A percentile compares a stretch with the other conserved stretches of the same genome.
Conservation (phyloP, 805 yeast genomes). For the Starmerella stellata region DNA sequence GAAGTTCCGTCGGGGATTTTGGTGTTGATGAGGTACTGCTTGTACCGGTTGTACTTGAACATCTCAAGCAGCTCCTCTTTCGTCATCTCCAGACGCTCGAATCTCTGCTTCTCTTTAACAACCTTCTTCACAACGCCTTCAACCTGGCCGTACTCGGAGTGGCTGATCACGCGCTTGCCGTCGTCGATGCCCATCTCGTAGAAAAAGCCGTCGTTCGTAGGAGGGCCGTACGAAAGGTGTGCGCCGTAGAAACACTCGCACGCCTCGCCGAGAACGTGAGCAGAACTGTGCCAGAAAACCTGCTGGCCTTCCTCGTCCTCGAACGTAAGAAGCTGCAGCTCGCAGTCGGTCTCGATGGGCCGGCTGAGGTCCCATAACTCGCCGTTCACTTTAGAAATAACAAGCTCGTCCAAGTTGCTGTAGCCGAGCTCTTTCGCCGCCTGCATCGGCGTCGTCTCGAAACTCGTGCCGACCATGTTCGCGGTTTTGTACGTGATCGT, state of each 20-base stretch:
- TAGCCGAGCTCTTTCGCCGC: conserved; percentile 73
- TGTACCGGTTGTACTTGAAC: conserved; percentile 93
- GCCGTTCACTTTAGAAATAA: conserved; percentile 81
- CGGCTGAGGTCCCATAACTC: conserved; percentile 88
- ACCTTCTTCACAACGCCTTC: conserved; percentile 79
- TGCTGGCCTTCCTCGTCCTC: conserved; percentile 85
- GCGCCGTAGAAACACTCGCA: conserved; percentile 94
- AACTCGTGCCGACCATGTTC: conserved; percentile 56
- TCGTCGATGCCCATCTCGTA: conserved; percentile 80
- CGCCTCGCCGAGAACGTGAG: conserved; percentile 95
- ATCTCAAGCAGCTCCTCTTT: conserved; percentile 80
- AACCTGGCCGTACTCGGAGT: conserved; percentile 63
- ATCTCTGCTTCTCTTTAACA: conserved; percentile 85
- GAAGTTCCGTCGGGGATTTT: conserved; percentile 93
- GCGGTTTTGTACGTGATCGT: conserved; percentile 75
- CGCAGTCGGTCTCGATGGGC: conserved; percentile 60
- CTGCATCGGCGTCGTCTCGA: conserved; percentile 78
- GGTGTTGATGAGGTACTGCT: conserved; percentile 65
- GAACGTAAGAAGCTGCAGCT: conserved; percentile 71
- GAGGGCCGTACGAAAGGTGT: conserved; percentile 86
- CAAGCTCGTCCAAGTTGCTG: conserved; percentile 73
- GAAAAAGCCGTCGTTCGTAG: conserved; percentile 93
- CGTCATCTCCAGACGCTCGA: conserved; percentile 79
- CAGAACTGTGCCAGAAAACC: conserved; percentile 98
- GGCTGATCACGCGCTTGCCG: conserved; percentile 59